Base-by-base conservation (phyloP, 1,284 basidiomycete species). In the Ustilago bromivora region DNA sequence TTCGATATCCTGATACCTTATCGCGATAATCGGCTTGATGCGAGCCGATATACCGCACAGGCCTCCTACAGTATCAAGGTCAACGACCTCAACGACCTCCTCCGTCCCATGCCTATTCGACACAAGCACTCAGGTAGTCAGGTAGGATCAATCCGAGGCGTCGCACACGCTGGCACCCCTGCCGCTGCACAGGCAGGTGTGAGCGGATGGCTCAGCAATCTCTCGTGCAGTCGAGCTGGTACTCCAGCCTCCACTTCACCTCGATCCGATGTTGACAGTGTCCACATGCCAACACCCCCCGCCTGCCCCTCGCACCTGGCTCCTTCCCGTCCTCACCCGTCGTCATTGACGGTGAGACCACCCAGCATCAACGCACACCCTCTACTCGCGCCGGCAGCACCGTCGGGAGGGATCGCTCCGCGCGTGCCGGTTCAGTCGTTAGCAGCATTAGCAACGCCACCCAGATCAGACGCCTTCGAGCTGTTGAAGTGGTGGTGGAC, bases 281-380 rank as follows among this genome's bases (percentile, higher is more conserved):
- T 17, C 19, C 19, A 32, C 34, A 57, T 56, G 63, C 41, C 52
- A 28, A 28, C 17, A 49, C 56, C 35, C 62, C 62, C 28, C 38
- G 56, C n/a, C 19, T 32, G 2, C 51, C 63, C 5, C 19, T 58
- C 43, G 23, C 52, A 10, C 28, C 28, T 12, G 36, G 47, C n/a
- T 11, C 36, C 10, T 38, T 35, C 47, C 9, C 49, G 4, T 15
- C 23, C n/a, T 19, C 40, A 19, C 64, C 64, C 17, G 55, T 60
- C 36, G 57, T 59, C 17, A 41, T 66, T 34, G 41, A n/a, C 12
- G 64, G 53, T 31, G 56, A 59, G 57, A 19, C 52, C 10, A 38
- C 3, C 34, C 41, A 15, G 9, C 23, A 31, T 9, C 41, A 31
- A 31, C 46, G n/a, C 10, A 46, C 36, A 2, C 7, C 35, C n/a